These are phyloP conservation scores for Termitomyces sp. DNA, from an alignment of 768 basidiomycete species.

Conservation along the genomic window DNA sequence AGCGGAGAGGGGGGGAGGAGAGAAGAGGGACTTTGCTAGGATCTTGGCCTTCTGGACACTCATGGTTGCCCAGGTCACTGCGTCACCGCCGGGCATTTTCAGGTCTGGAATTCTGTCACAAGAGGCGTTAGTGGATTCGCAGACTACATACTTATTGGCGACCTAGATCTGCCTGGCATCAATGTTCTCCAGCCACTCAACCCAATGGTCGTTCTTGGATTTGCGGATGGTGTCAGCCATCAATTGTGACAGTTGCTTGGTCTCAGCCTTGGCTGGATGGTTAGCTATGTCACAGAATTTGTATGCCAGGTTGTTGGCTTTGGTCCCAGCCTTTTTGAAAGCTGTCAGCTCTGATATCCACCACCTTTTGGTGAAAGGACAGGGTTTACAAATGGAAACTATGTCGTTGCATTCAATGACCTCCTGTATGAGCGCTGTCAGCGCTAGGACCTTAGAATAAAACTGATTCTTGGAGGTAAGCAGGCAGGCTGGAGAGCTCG, in stretches of 20 bases:
- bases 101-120: neutral
- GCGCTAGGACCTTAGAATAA: no score
- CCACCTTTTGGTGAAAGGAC: neutral
- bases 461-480: no score
- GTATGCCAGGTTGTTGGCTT: neutral
- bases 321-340: neutral
- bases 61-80: neutral
- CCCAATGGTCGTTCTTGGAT: neutral
- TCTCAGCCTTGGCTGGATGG: neutral
- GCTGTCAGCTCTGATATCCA: neutral
- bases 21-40: neutral
- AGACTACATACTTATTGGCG: no score
- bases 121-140: neutral
- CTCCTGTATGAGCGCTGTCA: neutral
- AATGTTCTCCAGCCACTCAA: neutral
- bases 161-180: no score
- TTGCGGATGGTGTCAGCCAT: neutral
- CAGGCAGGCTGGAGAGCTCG: neutral
- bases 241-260: no score
- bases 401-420: neutral
- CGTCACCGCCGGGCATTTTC: fast-evolving
- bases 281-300: neutral
- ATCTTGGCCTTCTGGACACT: neutral
- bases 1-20: no score
- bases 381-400: neutral